Conservation (phyloP, 2,329 filamentous ascomycete species). For the Phaeoacremonium minimum region DNA sequence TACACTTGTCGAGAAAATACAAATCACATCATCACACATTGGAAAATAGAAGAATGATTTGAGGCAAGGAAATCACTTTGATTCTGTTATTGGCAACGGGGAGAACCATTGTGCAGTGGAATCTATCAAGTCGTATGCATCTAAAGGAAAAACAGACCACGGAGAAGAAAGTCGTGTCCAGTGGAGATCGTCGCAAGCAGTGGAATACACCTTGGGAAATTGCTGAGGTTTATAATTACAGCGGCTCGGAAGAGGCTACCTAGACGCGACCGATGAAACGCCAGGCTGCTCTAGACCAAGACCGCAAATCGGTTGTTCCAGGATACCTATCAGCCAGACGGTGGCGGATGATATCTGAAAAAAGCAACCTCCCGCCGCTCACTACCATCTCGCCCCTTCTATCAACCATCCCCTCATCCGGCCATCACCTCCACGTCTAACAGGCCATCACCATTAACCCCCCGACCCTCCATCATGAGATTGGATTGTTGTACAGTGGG, state of each 20-base stretch:
- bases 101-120: too few relatives aligned
- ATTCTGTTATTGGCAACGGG: too few relatives aligned
- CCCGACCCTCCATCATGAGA: too few relatives aligned
- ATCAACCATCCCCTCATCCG: constrained; percentile 23
- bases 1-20: too few relatives aligned
- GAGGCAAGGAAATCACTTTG: too few relatives aligned
- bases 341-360: too few relatives aligned
- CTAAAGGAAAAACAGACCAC: constrained; percentile 21
- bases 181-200: constrained; percentile 27
- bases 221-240: constrained; percentile 62
- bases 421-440: neutral
- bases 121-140: too few relatives aligned
- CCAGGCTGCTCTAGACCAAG: constrained; percentile 19
- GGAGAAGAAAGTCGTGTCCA: constrained; percentile 22
- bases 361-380: constrained; percentile 35
- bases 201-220: constrained; percentile 42
- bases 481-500: constrained; percentile 28
- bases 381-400: constrained; percentile 42
- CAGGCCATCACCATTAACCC: too few relatives aligned
- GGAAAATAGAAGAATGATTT: too few relatives aligned
- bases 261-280: constrained; percentile 39
- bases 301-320: constrained; percentile 29
- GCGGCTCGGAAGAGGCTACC: constrained; percentile 45
- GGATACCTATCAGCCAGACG: too few relatives aligned
- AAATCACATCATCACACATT: too few relatives aligned